A percentile compares a stretch with the other conserved stretches of the same genome.
Evolutionary conservation across 2,329 filamentous ascomycete genomes (phyloP).

Genomic region (Reticulascus tulasneorum): DNA sequence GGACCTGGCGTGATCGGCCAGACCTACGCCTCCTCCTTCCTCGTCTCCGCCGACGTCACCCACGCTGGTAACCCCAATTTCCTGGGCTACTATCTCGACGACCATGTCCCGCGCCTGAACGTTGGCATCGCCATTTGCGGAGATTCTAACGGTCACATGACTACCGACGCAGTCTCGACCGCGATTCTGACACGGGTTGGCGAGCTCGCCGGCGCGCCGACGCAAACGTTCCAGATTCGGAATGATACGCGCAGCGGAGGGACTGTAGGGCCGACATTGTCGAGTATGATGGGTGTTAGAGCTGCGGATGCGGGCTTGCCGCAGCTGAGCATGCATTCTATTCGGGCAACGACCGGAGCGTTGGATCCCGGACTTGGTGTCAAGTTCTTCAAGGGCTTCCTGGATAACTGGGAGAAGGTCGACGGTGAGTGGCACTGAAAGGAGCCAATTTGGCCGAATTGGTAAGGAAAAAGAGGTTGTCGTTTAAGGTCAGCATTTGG

Average conservation of each 20-base stretch:
- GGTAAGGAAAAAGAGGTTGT: too few species aligned
- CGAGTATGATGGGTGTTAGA: constrained; percentile 72
- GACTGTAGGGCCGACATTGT: constrained; percentile 91
- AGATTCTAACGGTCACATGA: constrained; percentile 94
- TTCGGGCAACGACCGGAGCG: constrained; percentile 81
- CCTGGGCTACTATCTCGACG: constrained; percentile 72
- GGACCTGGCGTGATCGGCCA: constrained; percentile 66
- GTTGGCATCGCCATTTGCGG: constrained; percentile 75
- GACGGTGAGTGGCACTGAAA: constrained; percentile 68
- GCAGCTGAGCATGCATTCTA: constrained; percentile 91
- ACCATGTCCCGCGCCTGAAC: constrained; percentile 85
- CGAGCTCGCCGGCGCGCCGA: constrained; percentile 63
- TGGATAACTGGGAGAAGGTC: constrained; percentile 80
- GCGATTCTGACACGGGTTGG: constrained; percentile 76
- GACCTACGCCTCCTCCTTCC: constrained; percentile 87
- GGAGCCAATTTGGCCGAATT: too few species aligned
- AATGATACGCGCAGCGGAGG: constrained; percentile 88
- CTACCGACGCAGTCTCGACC: constrained; percentile 82
- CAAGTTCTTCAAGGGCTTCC: constrained; percentile 83
- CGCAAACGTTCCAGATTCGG: constrained; percentile 91
- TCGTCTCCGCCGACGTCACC: constrained; percentile 88
- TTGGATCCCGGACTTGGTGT: constrained; percentile 85
- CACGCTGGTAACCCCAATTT: constrained; percentile 97
- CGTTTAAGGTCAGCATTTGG: neutral
- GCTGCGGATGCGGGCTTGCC: constrained; percentile 85